These are phyloP conservation scores for Cladosporium sp. DNA, from an alignment of 2,329 filamentous ascomycete genomes.

Conservation along the genomic window DNA sequence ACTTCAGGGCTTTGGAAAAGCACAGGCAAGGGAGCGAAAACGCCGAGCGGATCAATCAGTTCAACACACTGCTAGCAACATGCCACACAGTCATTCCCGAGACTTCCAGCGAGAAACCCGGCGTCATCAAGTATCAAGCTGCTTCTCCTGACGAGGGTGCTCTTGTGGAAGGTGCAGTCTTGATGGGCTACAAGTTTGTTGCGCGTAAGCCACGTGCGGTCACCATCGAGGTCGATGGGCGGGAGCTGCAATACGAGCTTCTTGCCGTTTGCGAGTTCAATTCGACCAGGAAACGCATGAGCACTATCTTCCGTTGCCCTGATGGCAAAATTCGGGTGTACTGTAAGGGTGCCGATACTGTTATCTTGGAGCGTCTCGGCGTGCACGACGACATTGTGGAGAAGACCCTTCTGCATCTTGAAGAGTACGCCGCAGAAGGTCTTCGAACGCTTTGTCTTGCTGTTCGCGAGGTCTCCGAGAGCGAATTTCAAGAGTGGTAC, in stretches of 20 bases:
- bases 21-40: slow-evolving; percentile 61
- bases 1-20: slow-evolving; percentile 72
- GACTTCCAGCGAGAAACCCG: slow-evolving; percentile 71
- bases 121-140: slow-evolving; percentile 93
- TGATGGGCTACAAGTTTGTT: slow-evolving; percentile 84
- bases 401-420: slow-evolving; percentile 87
- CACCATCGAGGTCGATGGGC: slow-evolving; percentile 73
- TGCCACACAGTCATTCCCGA: slow-evolving; percentile 99
- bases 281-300: slow-evolving; percentile 96
- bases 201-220: slow-evolving; percentile 88
- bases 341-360: slow-evolving; percentile 95
- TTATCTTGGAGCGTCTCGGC: slow-evolving; percentile 87
- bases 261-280: slow-evolving; percentile 99
- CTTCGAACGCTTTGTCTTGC: slow-evolving; percentile 91
- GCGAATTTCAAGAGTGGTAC: slow-evolving; percentile 85
- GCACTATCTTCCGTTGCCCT: slow-evolving; percentile 91
- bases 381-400: slow-evolving; percentile 80
- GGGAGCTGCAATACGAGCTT: slow-evolving; percentile 80
- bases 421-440: slow-evolving; percentile 97
- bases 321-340: slow-evolving; percentile 94
- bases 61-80: slow-evolving; percentile 79
- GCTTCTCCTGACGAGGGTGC: slow-evolving; percentile 96
- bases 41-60: slow-evolving; percentile 71
- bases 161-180: slow-evolving; percentile 86
- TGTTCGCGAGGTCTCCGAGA: slow-evolving; percentile 87